phyloP scores from a whole-genome alignment of 768 basidiomycete species.

The Amanita pallidorosea region DNA sequence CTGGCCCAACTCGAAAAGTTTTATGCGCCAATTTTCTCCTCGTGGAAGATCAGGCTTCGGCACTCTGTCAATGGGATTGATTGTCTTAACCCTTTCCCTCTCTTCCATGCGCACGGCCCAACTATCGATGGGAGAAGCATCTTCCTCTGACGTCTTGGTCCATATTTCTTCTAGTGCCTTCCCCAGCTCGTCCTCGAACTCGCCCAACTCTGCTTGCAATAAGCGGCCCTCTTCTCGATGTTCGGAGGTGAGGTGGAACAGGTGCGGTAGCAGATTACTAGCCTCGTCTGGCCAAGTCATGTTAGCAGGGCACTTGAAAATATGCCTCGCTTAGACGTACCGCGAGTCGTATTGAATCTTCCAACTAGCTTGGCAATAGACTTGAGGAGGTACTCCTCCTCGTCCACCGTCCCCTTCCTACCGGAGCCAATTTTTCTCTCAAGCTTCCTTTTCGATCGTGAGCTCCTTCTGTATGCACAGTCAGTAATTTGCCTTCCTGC shows the following conservation, averaged over 20 bases:
- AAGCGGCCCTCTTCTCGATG: conserved; percentile 57
- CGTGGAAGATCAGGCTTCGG: conserved; percentile 35
- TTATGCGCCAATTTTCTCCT: conserved; percentile 31
- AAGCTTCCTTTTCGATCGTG: conserved; percentile 75
- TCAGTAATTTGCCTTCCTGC: background rate
- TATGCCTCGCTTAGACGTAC: conserved; percentile 26
- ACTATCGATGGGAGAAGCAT: conserved; percentile 22
- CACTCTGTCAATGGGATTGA: conserved; percentile 43
- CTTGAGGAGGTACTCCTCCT: conserved; percentile 87
- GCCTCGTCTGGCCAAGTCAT: conserved; percentile 46
- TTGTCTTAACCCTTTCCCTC: conserved; percentile 31
- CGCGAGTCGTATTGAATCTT: conserved; percentile 49
- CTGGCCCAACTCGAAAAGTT: conserved; percentile 22
- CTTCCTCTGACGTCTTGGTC: conserved; percentile 31
- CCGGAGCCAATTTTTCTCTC: conserved; percentile 85
- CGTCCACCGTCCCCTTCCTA: conserved; percentile 89
- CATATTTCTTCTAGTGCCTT: conserved; percentile 58
- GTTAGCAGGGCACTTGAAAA: background rate
- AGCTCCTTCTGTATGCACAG: conserved; percentile 42
- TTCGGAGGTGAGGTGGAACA: conserved; percentile 55
- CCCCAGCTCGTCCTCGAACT: conserved; percentile 47
- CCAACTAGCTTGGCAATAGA: conserved; percentile 70
- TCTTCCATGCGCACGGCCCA: conserved; percentile 49
- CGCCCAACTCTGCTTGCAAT: conserved; percentile 49
- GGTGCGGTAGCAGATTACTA: conserved; percentile 59